Base-by-base conservation (phyloP, 2,329 filamentous ascomycete species). In the Apiospora arundinis region DNA sequence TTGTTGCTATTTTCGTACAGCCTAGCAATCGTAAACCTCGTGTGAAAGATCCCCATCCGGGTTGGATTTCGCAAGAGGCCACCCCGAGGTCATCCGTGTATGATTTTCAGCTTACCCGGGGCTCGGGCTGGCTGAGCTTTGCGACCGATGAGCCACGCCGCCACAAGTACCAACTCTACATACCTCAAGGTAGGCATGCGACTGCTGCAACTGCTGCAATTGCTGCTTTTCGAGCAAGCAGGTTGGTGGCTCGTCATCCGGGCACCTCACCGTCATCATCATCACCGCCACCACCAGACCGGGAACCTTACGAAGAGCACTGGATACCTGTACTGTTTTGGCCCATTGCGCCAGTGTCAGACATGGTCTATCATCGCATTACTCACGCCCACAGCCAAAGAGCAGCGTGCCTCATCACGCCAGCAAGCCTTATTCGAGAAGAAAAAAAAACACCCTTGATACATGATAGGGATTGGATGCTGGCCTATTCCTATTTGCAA, bases 61-160 rank as follows among this genome's bases (percentile, higher is more conserved):
- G 28, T 28, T 60, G 21, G 52, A 37, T 60, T n/a, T 37, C 52
- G 28, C 49, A 32, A 37, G 16, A 18, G 52, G 28, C 28, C 52
- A 18, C 52, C 16, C 21, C 52, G 45, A 32, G 56, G 32, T 18
- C 8, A 40, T 63, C 28, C 56, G 56, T 63, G 56, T 63, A 63
- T 40, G 56, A 63, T 63, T 11, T 63, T 40, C 56, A 63, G 56
- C 56, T 40, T 63, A 63, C 32, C 32, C 42, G 42, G 32, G 21
- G 56, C 56, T n/a, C 56, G 56, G 56, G 32, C 32, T 37, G 52
- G 52, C 52, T 60, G 49, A 23, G 49, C 25, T 45, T 45, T 60
- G 56, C 56, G 56, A 63, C 56, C 16, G 56, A 40, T 40, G 56
- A 63, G 56, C 56, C 56, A 63, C 56, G 32, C 56, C 56, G 56